These are phyloP conservation scores for Aspergillus sergii DNA, from an alignment of 2,329 filamentous ascomycete species.

Conservation along the genomic window DNA sequence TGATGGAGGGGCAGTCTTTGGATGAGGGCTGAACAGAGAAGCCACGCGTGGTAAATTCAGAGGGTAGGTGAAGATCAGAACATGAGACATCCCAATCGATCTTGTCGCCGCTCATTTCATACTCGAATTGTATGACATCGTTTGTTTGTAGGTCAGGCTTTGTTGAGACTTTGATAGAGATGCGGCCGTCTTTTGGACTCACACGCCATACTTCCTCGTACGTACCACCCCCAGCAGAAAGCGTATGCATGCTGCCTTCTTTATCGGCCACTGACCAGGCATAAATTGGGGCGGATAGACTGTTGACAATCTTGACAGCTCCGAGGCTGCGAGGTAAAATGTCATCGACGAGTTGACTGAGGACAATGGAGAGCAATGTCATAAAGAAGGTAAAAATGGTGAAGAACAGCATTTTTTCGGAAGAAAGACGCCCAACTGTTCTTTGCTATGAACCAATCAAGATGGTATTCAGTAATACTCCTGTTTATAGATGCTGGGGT, in stretches of 20 bases:
- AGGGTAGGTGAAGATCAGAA: constrained; percentile 36
- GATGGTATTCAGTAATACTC: too few relatives aligned
- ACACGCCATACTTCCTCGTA: constrained; percentile 33
- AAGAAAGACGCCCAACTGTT: background rate
- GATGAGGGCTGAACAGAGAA: constrained; percentile 34
- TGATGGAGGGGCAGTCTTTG: constrained; percentile 30
- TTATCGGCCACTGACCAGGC: constrained; percentile 34
- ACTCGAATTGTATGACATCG: constrained; percentile 41
- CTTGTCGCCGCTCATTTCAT: constrained; percentile 35
- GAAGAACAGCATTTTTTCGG: background rate
- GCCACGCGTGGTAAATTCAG: constrained; percentile 37
- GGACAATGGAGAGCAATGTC: background rate
- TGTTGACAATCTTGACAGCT: constrained; percentile 35
- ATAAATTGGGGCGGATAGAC: constrained; percentile 33
- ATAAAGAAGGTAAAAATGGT: background rate
- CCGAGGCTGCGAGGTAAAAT: constrained; percentile 17
- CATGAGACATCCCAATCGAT: constrained; percentile 46
- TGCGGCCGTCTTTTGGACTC: constrained; percentile 33
- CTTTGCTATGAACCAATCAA: background rate
- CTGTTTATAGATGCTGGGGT: too few relatives aligned
- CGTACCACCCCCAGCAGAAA: constrained; percentile 27
- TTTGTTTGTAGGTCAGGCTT: background rate
- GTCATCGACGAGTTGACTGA: background rate
- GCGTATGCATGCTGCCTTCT: constrained; percentile 27
- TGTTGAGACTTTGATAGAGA: constrained; percentile 41